Percentiles rank a stretch among this genome's conserved stretches.
Conservation (phyloP, 495 filamentous ascomycete species). For the Aspergillus asperescens region DNA sequence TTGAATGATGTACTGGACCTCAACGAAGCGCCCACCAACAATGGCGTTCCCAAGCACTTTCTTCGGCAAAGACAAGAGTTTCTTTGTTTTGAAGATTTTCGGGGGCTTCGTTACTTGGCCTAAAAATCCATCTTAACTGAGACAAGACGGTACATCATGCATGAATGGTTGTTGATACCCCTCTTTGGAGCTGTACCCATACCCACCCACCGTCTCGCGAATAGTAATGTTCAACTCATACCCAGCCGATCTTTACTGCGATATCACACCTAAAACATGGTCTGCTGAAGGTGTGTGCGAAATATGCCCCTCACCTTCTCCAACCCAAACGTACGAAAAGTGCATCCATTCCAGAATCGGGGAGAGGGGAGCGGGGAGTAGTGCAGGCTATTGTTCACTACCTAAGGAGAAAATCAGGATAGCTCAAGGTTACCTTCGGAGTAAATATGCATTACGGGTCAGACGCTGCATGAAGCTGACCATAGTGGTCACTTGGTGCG, state of each 20-base stretch:
- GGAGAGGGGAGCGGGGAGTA: neutral
- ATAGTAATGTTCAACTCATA: neutral
- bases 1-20: neutral
- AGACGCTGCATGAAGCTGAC: slow-evolving; percentile 5
- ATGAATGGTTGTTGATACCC: too few species aligned
- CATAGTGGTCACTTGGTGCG: neutral
- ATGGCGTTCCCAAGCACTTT: neutral
- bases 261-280: neutral
- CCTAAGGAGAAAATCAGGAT: neutral
- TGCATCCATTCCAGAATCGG: too few species aligned
- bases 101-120: too few species aligned
- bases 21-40: neutral
- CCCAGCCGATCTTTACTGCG: neutral
- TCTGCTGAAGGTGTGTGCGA: neutral
- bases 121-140: too few species aligned
- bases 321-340: neutral
- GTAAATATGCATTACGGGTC: neutral
- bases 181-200: neutral
- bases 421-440: neutral
- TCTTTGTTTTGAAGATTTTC: neutral
- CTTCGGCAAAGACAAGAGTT: neutral
- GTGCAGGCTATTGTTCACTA: neutral
- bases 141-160: too few species aligned
- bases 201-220: neutral
- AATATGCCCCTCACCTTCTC: neutral